Conservation (phyloP, 495 filamentous ascomycete genomes). For the Trichoderma asperelloides region DNA sequence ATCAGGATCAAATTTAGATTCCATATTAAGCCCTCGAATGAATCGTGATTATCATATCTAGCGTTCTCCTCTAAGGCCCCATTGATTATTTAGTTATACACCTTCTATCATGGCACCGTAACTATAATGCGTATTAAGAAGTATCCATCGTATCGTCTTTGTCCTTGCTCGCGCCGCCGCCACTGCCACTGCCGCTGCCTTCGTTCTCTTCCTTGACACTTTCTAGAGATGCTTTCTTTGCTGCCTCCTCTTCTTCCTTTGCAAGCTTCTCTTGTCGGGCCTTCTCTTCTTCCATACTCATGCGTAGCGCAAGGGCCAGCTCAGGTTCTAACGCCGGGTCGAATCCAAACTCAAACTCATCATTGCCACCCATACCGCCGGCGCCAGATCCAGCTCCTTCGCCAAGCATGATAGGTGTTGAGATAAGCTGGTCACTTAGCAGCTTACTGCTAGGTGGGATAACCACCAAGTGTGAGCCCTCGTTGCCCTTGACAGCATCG, state of each 20-base stretch:
- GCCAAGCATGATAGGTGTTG: slow-evolving; percentile 80
- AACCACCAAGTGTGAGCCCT: slow-evolving; percentile 83
- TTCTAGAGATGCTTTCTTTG: slow-evolving; percentile 65
- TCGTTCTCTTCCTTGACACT: slow-evolving; percentile 77
- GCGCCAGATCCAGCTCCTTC: slow-evolving; percentile 47
- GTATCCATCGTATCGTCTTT: slow-evolving; percentile 87
- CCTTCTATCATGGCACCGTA: background rate
- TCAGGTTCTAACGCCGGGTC: slow-evolving; percentile 83
- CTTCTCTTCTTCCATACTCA: slow-evolving; percentile 96
- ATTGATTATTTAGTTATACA: slow-evolving; percentile 3
- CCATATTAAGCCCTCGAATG: background rate
- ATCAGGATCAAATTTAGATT: background rate
- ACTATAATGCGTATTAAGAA: slow-evolving; percentile 26
- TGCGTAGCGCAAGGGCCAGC: slow-evolving; percentile 85
- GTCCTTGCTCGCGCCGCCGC: slow-evolving; percentile 23
- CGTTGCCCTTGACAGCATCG: slow-evolving; percentile 77
- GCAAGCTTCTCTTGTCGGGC: slow-evolving; percentile 79
- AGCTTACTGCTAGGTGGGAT: slow-evolving; percentile 86
- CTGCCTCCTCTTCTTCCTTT: slow-evolving; percentile 59
- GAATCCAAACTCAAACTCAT: slow-evolving; percentile 64
- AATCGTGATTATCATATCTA: background rate
- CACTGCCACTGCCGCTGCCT: slow-evolving; percentile 53
- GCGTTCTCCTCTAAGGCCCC: background rate
- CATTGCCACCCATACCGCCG: slow-evolving; percentile 41
- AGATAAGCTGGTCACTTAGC: slow-evolving; percentile 83